Evolutionary conservation across 208 protist species (phyloP).

Genomic region (Leishmania tarentolae): DNA sequence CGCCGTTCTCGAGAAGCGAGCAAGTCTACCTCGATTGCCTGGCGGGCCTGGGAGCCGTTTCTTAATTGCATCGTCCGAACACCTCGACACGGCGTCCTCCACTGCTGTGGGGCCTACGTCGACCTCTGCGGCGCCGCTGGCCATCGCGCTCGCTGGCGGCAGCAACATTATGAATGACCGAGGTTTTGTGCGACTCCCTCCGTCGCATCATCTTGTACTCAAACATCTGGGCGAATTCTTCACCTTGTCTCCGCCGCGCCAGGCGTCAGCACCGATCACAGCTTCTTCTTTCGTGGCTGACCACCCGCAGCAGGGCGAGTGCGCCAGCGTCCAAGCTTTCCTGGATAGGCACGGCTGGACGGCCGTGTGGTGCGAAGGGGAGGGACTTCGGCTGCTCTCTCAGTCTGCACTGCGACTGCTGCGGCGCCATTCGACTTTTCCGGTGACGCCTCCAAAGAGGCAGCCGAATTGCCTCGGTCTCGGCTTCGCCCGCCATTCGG

Average conservation of each 20-base stretch:
- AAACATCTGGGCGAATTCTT: slow-evolving; percentile 43
- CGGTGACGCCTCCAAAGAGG: not conserved
- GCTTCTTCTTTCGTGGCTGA: not conserved
- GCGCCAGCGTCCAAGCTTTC: slow-evolving; percentile 17
- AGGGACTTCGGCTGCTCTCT: slow-evolving; percentile 54
- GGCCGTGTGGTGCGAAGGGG: slow-evolving; percentile 42
- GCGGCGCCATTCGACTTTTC: slow-evolving; percentile 16
- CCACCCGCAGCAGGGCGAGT: slow-evolving; percentile 4
- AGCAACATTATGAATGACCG: slow-evolving; percentile 29
- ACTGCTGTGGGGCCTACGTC: not conserved
- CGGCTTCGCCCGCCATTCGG: slow-evolving; percentile 9
- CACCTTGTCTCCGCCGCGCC: not conserved
- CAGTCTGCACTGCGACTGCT: slow-evolving; percentile 26
- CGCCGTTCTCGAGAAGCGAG: slow-evolving; percentile 45
- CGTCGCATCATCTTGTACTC: slow-evolving; percentile 34
- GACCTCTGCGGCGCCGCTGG: slow-evolving; percentile 17
- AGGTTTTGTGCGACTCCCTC: slow-evolving; percentile 28
- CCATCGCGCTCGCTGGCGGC: slow-evolving; percentile 14
- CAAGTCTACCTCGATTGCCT: not conserved
- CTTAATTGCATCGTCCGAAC: not conserved
- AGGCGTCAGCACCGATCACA: not conserved
- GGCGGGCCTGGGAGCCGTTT: not conserved
- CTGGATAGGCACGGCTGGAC: slow-evolving; percentile 19
- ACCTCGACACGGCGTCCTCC: not conserved
- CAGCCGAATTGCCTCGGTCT: not conserved